These are phyloP conservation scores for Populus alba DNA, from an alignment of 345 rosid genomes.

Conservation along the genomic window DNA sequence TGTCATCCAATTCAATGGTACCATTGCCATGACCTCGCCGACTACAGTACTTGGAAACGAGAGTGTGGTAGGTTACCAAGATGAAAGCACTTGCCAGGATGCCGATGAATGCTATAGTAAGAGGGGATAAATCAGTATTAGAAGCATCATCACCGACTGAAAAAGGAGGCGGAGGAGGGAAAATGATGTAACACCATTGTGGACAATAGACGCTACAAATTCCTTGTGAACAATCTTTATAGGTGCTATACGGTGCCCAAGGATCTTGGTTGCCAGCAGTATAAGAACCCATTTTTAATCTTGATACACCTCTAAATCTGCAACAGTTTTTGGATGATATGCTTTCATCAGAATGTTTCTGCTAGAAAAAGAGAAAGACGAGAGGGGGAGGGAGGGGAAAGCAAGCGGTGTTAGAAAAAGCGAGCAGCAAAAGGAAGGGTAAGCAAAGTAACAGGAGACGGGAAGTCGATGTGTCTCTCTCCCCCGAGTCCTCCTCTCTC, in stretches of 20 bases:
- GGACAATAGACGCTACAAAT: slow-evolving; percentile 84
- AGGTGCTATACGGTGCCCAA: slow-evolving; percentile 44
- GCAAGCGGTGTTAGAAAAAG: neutral
- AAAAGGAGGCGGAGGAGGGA: slow-evolving; percentile 75
- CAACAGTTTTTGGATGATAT: neutral
- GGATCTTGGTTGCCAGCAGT: slow-evolving; percentile 39
- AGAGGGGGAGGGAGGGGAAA: neutral
- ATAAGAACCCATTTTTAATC: slow-evolving; percentile 40
- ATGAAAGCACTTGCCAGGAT: slow-evolving; percentile 67
- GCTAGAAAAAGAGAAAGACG: neutral
- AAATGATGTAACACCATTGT: slow-evolving; percentile 73
- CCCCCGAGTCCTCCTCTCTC: neutral
- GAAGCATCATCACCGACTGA: slow-evolving; percentile 33
- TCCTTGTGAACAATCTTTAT: slow-evolving; percentile 74
- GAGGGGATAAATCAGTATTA: slow-evolving; percentile 57
- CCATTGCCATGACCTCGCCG: slow-evolving; percentile 16
- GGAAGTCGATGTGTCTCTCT: slow-evolving; percentile 26
- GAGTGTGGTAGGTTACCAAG: slow-evolving; percentile 66
- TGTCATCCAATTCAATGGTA: slow-evolving; percentile 9
- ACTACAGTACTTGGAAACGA: slow-evolving; percentile 62
- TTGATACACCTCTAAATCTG: neutral
- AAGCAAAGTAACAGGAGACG: slow-evolving; percentile 35
- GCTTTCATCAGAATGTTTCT: neutral
- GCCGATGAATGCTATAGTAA: slow-evolving; percentile 69
- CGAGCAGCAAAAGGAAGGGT: neutral